Base-by-base conservation (phyloP, 2,329 filamentous ascomycete genomes). In the Xylariaceae sp. region DNA sequence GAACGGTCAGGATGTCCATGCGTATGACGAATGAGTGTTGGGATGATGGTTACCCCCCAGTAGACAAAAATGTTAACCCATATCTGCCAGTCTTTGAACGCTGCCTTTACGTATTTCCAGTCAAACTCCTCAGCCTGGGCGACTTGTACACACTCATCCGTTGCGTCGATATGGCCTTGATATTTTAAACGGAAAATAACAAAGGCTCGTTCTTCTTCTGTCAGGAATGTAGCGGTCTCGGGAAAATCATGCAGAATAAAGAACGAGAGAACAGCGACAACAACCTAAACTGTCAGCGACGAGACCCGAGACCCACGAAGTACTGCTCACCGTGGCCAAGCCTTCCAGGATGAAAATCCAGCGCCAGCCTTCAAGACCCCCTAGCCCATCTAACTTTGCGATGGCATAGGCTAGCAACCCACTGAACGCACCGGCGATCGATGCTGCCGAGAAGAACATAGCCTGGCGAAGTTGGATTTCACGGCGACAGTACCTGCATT, bases 371-470 rank as follows among this genome's bases (percentile, higher is more conserved):
- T 77, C 73, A 5, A 81, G 69, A 0, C 81, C 81, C 0, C 80
- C 86, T 1, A 87, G 67, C 0, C 86, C 87, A 44, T 85, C 77
- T 86, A 91, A 89, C 49, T 87, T 81, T 7, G 79, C 79, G 50
- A 91, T 91, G 0, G 77, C 87, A 33, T 84, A 88, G 0, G 88
- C 88, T 1, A 91, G 75, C 2, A 91, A 77, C 3, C 88, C 88
- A 59, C 86, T 87, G 61, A 91, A 91, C 0, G 86, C 90, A 0
- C 91, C 91, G 0, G 90, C 89, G 0, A 94, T 75, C 0, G 91
- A 89, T 0, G 90, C 89, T 0, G 89, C 89, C 0, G 87, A 89
- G 75, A 93, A 95, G 78, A 94, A 93, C 45, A 92, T 81, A 1
- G 90, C 89, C 57, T 80, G 77, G 0, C 81, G 74, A 18, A 81